Conservation (phyloP, 345 rosid genomes). For the Acer negundo region DNA sequence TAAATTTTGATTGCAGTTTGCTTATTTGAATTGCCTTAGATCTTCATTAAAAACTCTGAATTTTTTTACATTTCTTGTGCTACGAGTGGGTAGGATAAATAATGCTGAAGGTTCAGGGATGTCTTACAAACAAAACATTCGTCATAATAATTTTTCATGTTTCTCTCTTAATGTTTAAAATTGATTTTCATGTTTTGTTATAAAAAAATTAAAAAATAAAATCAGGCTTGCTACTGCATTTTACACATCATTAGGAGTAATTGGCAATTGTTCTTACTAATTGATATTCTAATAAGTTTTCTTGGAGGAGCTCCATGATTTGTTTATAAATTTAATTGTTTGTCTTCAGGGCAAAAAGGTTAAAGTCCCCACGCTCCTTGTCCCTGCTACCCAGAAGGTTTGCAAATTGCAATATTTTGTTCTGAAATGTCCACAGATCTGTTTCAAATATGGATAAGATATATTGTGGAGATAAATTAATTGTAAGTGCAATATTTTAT, state of each 20-base stretch:
- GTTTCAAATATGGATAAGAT: not conserved
- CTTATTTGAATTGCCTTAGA: not conserved
- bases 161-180: not conserved
- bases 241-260: not conserved
- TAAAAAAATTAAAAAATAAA: no score
- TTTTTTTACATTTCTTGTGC: not conserved
- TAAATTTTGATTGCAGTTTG: not conserved
- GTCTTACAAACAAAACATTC: not conserved
- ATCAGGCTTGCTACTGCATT: not conserved
- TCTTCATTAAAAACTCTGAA: slow-evolving; percentile 1
- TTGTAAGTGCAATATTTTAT: not conserved
- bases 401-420: not conserved
- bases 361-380: slow-evolving; percentile 95
- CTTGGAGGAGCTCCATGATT: not conserved
- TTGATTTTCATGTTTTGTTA: not conserved
- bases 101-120: not conserved
- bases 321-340: slow-evolving; percentile 12
- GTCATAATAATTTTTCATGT: not conserved
- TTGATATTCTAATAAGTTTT: not conserved
- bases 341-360: slow-evolving; percentile 76
- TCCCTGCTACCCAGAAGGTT: slow-evolving; percentile 97
- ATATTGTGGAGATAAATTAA: not conserved
- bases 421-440: not conserved
- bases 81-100: not conserved
- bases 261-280: not conserved